These are phyloP conservation scores for Lactifluus rugatus DNA, from an alignment of 768 basidiomycete genomes.

Conservation along the genomic window DNA sequence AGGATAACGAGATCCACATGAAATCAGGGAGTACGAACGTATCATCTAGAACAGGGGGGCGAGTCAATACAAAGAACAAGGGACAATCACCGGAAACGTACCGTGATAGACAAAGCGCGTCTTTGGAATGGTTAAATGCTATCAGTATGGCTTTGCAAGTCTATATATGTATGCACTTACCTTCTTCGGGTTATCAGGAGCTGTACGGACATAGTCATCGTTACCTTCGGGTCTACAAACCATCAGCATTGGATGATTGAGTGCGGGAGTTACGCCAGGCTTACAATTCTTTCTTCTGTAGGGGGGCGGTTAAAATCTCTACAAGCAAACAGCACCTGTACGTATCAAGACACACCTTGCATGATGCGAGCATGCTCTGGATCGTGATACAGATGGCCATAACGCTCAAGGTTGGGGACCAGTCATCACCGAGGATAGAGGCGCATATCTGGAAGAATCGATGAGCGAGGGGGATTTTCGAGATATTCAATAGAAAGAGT, in stretches of 20 bases:
- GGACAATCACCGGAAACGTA: constrained; percentile 25
- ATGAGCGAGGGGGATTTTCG: constrained; percentile 9
- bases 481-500: not conserved
- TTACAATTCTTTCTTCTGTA: constrained; percentile 55
- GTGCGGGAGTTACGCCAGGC: constrained; percentile 18
- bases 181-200: constrained; percentile 84
- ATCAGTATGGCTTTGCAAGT: not conserved
- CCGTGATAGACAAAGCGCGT: constrained; percentile 78
- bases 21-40: constrained; percentile 12
- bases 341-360: constrained; percentile 50
- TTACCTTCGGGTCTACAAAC: constrained; percentile 64
- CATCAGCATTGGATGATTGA: not conserved
- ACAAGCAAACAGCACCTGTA: not conserved
- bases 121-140: constrained; percentile 28
- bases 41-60: constrained; percentile 11
- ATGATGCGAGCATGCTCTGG: constrained; percentile 88
- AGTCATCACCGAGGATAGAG: constrained; percentile 81
- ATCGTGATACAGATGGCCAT: constrained; percentile 74
- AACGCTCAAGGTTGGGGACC: constrained; percentile 84
- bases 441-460: constrained; percentile 62
- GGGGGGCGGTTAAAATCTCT: not conserved
- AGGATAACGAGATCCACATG: not conserved
- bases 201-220: constrained; percentile 67
- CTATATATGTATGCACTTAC: constrained; percentile 29
- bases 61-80: not conserved